A percentile compares a stretch with the other conserved stretches of the same genome.
Evolutionary conservation across 176 grass and related monocot genomes (phyloP).

Genomic region (Aegilops speltoides): DNA sequence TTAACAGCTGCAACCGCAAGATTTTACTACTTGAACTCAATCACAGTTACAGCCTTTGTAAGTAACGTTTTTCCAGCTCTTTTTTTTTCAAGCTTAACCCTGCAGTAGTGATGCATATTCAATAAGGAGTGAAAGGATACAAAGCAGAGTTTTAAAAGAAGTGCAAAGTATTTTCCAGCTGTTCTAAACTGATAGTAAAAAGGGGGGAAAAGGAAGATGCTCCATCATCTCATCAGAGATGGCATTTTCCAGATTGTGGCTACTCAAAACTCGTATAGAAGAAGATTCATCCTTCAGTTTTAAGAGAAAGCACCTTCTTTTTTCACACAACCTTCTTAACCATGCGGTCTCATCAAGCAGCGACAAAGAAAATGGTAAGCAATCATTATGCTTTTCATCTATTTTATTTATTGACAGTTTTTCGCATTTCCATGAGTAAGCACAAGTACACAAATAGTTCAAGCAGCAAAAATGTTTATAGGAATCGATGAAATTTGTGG

Average conservation of each 20-base stretch:
- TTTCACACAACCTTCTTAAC: background rate
- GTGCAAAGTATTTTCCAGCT: slow-evolving; percentile 17
- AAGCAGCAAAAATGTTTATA: background rate
- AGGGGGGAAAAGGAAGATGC: slow-evolving; percentile 16
- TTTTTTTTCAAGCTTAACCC: background rate
- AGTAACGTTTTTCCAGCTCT: slow-evolving; percentile 25
- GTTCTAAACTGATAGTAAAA: slow-evolving; percentile 27
- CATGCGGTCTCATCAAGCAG: background rate
- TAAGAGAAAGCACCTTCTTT: background rate
- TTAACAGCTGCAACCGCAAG: slow-evolving; percentile 6
- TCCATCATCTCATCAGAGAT: slow-evolving; percentile 20
- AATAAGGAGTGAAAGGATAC: background rate
- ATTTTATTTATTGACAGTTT: slow-evolving; percentile 1
- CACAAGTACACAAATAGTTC: background rate
- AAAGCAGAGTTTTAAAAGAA: background rate
- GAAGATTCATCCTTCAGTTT: slow-evolving; percentile 11
- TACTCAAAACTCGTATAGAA: background rate
- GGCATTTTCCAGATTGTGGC: background rate
- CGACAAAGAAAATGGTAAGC: background rate
- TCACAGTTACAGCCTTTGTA: background rate
- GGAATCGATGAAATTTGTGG: background rate
- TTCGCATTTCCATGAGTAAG: background rate
- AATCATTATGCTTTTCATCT: background rate
- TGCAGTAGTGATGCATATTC: background rate
- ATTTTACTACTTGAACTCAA: background rate